Evolutionary conservation across 352 stramenopile genomes (phyloP).

Genomic region (Pythium apleroticum): DNA sequence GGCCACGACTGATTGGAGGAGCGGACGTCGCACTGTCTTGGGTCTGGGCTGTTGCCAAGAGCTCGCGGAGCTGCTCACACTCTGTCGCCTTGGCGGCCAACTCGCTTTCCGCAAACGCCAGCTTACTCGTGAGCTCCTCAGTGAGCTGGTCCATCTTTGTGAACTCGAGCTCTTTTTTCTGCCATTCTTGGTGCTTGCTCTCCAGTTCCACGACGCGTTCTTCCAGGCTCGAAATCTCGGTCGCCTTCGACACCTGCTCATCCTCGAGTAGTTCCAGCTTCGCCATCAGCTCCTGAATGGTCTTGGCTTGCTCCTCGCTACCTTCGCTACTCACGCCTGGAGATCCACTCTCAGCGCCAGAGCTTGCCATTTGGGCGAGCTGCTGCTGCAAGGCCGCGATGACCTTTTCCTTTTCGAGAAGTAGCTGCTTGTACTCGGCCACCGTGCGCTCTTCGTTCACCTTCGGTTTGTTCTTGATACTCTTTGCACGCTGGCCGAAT

Average conservation of each 20-base stretch:
- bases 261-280: constrained; percentile 68
- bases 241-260: constrained; percentile 51
- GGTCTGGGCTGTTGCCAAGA: constrained; percentile 9
- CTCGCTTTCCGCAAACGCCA: constrained; percentile 52
- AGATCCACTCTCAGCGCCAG: background rate
- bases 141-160: constrained; percentile 38
- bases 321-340: background rate
- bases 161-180: constrained; percentile 41
- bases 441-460: constrained; percentile 91
- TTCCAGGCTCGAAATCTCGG: constrained; percentile 53
- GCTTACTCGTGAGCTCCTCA: constrained; percentile 52
- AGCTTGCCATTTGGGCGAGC: constrained; percentile 13
- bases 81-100: constrained; percentile 49
- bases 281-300: constrained; percentile 36
- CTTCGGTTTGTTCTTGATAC: constrained; percentile 80
- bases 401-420: constrained; percentile 55
- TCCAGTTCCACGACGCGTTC: constrained; percentile 58
- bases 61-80: constrained; percentile 43
- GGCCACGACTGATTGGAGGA: background rate
- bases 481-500: constrained; percentile 76
- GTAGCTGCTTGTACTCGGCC: constrained; percentile 63
- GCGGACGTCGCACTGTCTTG: background rate
- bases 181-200: constrained; percentile 36
- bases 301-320: background rate
- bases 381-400: constrained; percentile 46